Percentiles rank a stretch among this genome's conserved stretches.
phyloP scores from a whole-genome alignment of 2,329 filamentous ascomycete genomes.

The Metarhizium rileyi region DNA sequence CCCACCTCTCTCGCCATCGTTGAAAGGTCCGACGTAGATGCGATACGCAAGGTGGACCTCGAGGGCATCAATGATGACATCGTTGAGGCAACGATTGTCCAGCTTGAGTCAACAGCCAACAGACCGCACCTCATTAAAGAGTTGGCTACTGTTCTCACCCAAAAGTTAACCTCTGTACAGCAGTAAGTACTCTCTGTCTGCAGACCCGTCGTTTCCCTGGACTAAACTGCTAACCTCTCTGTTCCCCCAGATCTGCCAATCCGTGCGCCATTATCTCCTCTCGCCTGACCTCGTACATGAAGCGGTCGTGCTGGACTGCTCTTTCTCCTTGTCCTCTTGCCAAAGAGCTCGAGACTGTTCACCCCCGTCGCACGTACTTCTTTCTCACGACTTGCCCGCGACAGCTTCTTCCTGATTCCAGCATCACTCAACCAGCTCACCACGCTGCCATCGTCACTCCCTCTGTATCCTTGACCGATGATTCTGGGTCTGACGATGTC shows the following conservation, averaged over 20 bases:
- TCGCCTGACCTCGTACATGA: slow-evolving; percentile 78
- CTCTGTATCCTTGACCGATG: slow-evolving; percentile 56
- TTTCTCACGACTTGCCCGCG: slow-evolving; percentile 84
- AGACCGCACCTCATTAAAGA: slow-evolving; percentile 92
- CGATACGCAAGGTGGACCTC: slow-evolving; percentile 42
- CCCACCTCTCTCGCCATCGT: slow-evolving; percentile 21
- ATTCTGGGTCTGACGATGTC: slow-evolving; percentile 56
- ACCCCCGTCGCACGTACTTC: slow-evolving; percentile 93
- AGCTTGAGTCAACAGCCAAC: slow-evolving; percentile 83
- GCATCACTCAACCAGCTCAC: slow-evolving; percentile 18
- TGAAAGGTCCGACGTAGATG: slow-evolving; percentile 17
- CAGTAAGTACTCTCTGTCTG: slow-evolving; percentile 54
- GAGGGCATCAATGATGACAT: slow-evolving; percentile 90
- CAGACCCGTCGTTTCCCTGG: not conserved
- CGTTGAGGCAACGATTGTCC: slow-evolving; percentile 79
- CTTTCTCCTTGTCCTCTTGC: slow-evolving; percentile 75
- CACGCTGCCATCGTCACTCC: slow-evolving; percentile 61
- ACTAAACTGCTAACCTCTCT: slow-evolving; percentile 18
- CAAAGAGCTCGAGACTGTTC: slow-evolving; percentile 85
- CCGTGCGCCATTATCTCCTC: slow-evolving; percentile 93
- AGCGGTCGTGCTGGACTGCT: slow-evolving; percentile 72
- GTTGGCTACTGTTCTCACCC: slow-evolving; percentile 69
- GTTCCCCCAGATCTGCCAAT: slow-evolving; percentile 69
- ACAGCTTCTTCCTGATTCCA: slow-evolving; percentile 59
- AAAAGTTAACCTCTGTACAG: slow-evolving; percentile 72